Conservation (phyloP, 2,329 filamentous ascomycete genomes). For the Diplodia scrobiculata region DNA sequence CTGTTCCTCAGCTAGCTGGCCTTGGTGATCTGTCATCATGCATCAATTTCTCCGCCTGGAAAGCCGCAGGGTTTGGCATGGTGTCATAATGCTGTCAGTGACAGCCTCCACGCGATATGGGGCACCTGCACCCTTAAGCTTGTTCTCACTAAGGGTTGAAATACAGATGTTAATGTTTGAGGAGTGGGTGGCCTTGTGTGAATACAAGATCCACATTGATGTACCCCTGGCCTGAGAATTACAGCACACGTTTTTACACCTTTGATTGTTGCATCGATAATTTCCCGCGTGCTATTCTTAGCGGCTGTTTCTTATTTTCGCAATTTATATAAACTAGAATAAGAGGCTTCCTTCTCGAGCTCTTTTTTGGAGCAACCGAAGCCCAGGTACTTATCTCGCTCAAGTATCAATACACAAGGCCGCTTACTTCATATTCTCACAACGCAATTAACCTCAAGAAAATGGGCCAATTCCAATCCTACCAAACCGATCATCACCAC, state of each 20-base stretch:
- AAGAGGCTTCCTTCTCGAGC: too few relatives aligned
- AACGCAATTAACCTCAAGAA: not conserved
- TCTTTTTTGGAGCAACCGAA: too few relatives aligned
- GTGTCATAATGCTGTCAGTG: too few relatives aligned
- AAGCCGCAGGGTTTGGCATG: too few relatives aligned
- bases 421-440: not conserved
- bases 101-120: not conserved
- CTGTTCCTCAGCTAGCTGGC: too few relatives aligned
- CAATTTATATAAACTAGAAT: not conserved
- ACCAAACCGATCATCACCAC: not conserved
- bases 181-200: not conserved
- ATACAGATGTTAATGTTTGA: not conserved
- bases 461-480: not conserved
- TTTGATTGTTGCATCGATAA: not conserved
- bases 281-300: not conserved
- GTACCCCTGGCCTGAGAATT: not conserved
- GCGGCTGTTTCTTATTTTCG: not conserved
- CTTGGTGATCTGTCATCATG: too few relatives aligned
- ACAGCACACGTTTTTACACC: not conserved
- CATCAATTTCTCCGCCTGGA: too few relatives aligned
- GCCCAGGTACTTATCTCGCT: not conserved
- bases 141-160: not conserved
- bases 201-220: not conserved
- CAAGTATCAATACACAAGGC: not conserved
- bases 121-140: not conserved